Percentiles rank a stretch among this genome's conserved stretches.
These are phyloP conservation scores for Fusarium burgessii DNA, from an alignment of 2,329 filamentous ascomycete genomes.

Conservation along the genomic window DNA sequence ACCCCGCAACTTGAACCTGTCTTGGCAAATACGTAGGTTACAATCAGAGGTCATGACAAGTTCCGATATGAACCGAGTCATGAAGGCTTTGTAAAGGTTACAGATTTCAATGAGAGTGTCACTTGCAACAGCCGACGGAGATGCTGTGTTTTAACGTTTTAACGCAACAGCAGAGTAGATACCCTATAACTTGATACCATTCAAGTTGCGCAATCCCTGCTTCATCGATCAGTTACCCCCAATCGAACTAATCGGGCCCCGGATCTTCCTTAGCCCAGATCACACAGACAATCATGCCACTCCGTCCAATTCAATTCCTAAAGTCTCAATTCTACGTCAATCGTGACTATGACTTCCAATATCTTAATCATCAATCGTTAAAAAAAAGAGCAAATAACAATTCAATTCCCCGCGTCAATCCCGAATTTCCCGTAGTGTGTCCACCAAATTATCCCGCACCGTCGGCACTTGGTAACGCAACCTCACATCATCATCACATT, in stretches of 20 bases:
- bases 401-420: conserved; percentile 3
- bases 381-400: neutral
- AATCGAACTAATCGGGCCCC: conserved; percentile 15
- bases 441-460: conserved; percentile 32
- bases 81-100: neutral
- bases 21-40: conserved; percentile 20
- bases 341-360: neutral
- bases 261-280: conserved; percentile 20
- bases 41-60: neutral
- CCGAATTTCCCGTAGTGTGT: conserved; percentile 23
- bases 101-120: neutral
- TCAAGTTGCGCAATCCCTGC: neutral
- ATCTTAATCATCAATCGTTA: neutral
- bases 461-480: neutral
- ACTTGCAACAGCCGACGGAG: neutral
- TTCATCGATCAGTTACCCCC: conserved; percentile 18
- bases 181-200: neutral
- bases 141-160: neutral
- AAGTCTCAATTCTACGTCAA: neutral
- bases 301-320: neutral
- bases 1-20: conserved; percentile 22
- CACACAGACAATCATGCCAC: neutral
- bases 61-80: conserved; percentile 17
- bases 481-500: conserved; percentile 15
- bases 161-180: neutral